These are phyloP conservation scores for Durotheca rogersii DNA, from an alignment of 495 filamentous ascomycete genomes.

Conservation along the genomic window DNA sequence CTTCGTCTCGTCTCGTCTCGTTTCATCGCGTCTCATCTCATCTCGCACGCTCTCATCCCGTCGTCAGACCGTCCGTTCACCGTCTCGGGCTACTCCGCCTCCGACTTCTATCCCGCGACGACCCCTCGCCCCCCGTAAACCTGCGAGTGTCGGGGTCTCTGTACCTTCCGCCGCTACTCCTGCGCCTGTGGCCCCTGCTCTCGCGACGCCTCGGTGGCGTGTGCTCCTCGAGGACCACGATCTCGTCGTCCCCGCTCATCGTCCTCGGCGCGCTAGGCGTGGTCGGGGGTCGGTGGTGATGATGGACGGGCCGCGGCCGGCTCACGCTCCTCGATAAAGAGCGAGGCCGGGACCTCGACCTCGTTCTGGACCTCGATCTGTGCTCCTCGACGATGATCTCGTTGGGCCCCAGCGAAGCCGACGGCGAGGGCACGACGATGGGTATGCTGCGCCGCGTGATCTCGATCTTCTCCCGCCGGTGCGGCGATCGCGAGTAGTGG, in stretches of 20 bases:
- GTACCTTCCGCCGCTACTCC: constrained; percentile 30
- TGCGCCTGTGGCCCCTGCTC: constrained; percentile 34
- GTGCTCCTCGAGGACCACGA: constrained; percentile 51
- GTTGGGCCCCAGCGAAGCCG: constrained; percentile 23
- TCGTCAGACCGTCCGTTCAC: constrained; percentile 10
- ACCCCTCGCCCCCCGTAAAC: constrained; percentile 36
- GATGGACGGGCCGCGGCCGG: constrained; percentile 12
- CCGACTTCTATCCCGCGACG: constrained; percentile 36
- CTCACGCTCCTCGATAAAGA: constrained; percentile 28
- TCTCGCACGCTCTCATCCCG: constrained; percentile 9
- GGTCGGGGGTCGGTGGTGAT: no score
- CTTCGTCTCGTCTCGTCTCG: neutral
- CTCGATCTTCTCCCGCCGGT: constrained; percentile 38
- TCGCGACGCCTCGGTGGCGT: constrained; percentile 33
- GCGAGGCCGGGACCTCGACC: constrained; percentile 18
- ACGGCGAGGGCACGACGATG: constrained; percentile 30
- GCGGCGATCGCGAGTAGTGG: constrained; percentile 1
- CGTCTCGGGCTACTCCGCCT: constrained; percentile 29
- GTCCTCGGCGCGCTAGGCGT: neutral
- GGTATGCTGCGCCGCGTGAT: constrained; percentile 29
- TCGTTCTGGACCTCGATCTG: constrained; percentile 16
- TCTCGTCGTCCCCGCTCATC: constrained; percentile 39
- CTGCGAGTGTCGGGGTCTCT: constrained; percentile 37
- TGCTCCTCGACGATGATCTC: constrained; percentile 42
- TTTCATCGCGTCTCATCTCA: neutral